These are phyloP conservation scores for Daldinia decipiens DNA, from an alignment of 495 filamentous ascomycete species.

Conservation along the genomic window DNA sequence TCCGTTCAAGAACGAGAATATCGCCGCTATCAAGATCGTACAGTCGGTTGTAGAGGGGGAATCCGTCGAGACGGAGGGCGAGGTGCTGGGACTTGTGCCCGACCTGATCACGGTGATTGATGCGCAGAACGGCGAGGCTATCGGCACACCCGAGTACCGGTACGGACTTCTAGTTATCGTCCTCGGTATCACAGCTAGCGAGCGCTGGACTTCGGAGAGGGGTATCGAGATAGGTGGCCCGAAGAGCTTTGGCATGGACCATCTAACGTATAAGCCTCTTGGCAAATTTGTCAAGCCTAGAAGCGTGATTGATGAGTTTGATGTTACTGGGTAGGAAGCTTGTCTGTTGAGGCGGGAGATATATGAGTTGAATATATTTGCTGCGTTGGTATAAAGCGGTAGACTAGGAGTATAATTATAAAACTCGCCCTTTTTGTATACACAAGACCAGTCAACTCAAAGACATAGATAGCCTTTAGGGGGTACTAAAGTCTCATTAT, in stretches of 20 bases:
- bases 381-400: not conserved
- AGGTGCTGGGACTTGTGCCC: constrained; percentile 66
- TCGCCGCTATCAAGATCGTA: constrained; percentile 59
- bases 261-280: constrained; percentile 59
- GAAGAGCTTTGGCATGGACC: constrained; percentile 61
- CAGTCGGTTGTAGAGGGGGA: constrained; percentile 31
- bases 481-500: no score
- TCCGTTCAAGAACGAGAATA: constrained; percentile 75
- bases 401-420: not conserved
- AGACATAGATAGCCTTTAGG: not conserved
- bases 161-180: constrained; percentile 69
- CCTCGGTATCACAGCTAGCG: constrained; percentile 65
- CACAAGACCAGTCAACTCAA: not conserved
- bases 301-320: constrained; percentile 65
- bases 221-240: constrained; percentile 65
- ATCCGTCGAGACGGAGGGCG: constrained; percentile 50
- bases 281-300: constrained; percentile 60
- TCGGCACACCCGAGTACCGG: constrained; percentile 70
- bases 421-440: not conserved
- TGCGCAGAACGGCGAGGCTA: constrained; percentile 65
- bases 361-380: not conserved
- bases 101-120: constrained; percentile 71
- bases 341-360: not conserved
- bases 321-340: constrained; percentile 59
- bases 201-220: constrained; percentile 64